A percentile compares a stretch with the other conserved stretches of the same genome.
Evolutionary conservation across 257 asterid genomes (phyloP).

Genomic region (Verbena officinalis): DNA sequence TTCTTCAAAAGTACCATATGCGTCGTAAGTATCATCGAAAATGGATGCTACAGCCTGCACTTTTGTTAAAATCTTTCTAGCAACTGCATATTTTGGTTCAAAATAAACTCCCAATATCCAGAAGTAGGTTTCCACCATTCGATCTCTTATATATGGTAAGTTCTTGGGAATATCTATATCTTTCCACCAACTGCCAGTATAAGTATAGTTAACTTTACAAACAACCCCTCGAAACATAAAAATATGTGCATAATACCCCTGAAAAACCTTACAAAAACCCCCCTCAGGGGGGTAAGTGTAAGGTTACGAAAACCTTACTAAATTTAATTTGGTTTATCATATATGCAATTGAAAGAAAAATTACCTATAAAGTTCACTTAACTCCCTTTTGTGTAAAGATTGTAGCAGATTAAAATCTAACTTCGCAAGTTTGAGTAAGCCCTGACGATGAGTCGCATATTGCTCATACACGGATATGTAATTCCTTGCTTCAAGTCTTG

Average conservation of each 20-base stretch:
- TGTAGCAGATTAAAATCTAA: conserved; percentile 34
- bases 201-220: background rate
- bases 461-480: conserved; percentile 32
- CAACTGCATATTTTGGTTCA: conserved; percentile 37
- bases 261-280: too few relatives aligned
- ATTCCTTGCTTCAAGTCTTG: conserved; percentile 34
- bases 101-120: conserved; percentile 39
- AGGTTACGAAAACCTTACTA: too few relatives aligned
- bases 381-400: conserved; percentile 33
- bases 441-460: conserved; percentile 12
- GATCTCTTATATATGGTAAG: conserved; percentile 36
- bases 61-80: conserved; percentile 30
- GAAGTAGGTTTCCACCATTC: conserved; percentile 42
- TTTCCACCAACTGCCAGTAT: conserved; percentile 45
- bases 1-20: conserved; percentile 38
- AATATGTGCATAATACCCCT: too few relatives aligned
- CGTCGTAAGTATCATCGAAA: conserved; percentile 40
- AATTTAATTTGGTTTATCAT: background rate
- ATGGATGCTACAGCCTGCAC: conserved; percentile 17
- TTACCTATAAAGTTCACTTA: conserved; percentile 32
- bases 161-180: conserved; percentile 29
- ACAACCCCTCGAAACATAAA: too few relatives aligned
- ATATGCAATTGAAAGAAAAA: too few relatives aligned
- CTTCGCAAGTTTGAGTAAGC: conserved; percentile 37
- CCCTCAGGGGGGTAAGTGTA: too few relatives aligned